A percentile compares a stretch with the other conserved stretches of the same genome.
Conservation (phyloP, 2,329 filamentous ascomycete species). For the Fusarium transvaalense region DNA sequence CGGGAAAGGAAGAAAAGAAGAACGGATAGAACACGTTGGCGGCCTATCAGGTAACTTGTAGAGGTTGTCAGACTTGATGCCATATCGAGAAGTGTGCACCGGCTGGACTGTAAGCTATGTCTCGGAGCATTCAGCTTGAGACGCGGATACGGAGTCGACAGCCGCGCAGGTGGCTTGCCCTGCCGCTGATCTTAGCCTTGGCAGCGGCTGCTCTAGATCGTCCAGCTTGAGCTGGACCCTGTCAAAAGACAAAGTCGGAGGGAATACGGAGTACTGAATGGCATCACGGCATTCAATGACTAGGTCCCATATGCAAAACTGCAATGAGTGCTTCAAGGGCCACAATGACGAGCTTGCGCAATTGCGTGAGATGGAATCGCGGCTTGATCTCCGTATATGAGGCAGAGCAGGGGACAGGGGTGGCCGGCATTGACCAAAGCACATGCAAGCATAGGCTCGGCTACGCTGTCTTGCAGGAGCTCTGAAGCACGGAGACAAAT, state of each 20-base stretch:
- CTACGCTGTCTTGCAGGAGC: constrained; percentile 27
- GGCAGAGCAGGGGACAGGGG: constrained; percentile 31
- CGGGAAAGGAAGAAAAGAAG: constrained; percentile 30
- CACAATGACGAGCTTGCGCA: constrained; percentile 36
- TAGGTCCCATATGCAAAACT: neutral
- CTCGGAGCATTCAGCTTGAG: constrained; percentile 33
- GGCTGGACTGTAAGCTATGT: constrained; percentile 17
- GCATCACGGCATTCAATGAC: constrained; percentile 9
- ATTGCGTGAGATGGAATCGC: constrained; percentile 23
- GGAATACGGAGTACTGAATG: constrained; percentile 1
- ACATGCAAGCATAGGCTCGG: constrained; percentile 23
- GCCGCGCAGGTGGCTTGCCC: constrained; percentile 34
- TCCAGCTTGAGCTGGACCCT: constrained; percentile 1
- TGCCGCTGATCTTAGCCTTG: constrained; percentile 40
- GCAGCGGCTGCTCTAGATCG: constrained; percentile 20
- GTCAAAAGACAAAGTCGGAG: neutral
- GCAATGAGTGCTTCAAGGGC: constrained; percentile 24
- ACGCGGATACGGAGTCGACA: constrained; percentile 17
- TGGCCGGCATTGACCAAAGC: constrained; percentile 31
- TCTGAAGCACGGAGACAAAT: constrained; percentile 13
- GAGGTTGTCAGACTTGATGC: constrained; percentile 27
- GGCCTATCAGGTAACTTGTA: neutral
- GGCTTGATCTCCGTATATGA: constrained; percentile 34
- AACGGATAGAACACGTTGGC: constrained; percentile 11
- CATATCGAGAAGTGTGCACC: constrained; percentile 22